These are phyloP conservation scores for Ascochyta rabiei DNA, from an alignment of 2,329 filamentous ascomycete species.

Conservation along the genomic window DNA sequence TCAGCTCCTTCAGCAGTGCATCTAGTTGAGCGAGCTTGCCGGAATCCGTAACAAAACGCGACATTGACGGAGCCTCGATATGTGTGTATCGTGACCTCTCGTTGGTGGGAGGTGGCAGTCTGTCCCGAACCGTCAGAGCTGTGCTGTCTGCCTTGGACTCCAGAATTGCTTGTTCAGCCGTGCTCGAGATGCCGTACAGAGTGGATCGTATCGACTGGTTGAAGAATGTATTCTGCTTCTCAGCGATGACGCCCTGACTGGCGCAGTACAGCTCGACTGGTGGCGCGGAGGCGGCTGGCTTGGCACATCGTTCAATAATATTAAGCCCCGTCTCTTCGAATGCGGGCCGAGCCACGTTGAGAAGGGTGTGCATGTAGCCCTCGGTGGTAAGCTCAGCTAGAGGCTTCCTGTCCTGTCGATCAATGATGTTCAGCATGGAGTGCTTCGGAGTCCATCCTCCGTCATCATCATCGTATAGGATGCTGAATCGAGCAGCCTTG, in stretches of 20 bases:
- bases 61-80: constrained; percentile 94
- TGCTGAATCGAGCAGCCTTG: constrained; percentile 68
- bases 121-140: constrained; percentile 65
- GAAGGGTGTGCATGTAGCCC: constrained; percentile 73
- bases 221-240: constrained; percentile 79
- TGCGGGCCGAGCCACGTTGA: constrained; percentile 74
- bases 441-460: constrained; percentile 72
- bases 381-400: constrained; percentile 73
- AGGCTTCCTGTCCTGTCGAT: constrained; percentile 69
- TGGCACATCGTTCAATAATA: constrained; percentile 79
- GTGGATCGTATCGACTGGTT: constrained; percentile 75
- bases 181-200: constrained; percentile 69
- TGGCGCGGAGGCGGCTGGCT: constrained; percentile 80
- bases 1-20: constrained; percentile 83
- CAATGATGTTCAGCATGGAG: constrained; percentile 79
- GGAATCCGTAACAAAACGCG: constrained; percentile 94
- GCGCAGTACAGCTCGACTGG: constrained; percentile 82
- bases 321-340: constrained; percentile 75
- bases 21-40: constrained; percentile 95
- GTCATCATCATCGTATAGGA: constrained; percentile 71
- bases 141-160: constrained; percentile 71
- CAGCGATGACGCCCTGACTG: constrained; percentile 65
- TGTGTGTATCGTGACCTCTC: constrained; percentile 86
- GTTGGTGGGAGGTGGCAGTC: constrained; percentile 80
- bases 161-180: constrained; percentile 76